Conservation (phyloP, 768 basidiomycete species). For the Mycena epipterygia region DNA sequence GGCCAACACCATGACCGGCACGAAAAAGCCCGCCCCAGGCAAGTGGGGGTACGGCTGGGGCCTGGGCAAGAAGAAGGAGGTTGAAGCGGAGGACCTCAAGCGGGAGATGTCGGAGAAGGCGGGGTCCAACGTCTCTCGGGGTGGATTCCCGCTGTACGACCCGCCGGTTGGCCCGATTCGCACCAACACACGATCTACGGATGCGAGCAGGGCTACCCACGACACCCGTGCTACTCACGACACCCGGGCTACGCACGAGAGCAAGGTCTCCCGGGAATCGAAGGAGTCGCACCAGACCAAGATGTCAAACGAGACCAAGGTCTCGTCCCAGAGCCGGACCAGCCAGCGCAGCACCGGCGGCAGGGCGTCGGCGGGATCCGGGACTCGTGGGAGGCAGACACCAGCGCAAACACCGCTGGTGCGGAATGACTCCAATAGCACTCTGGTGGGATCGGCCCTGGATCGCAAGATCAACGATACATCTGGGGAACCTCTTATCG, state of each 20-base stretch:
- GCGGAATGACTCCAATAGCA: conserved; percentile 77
- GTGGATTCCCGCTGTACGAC: conserved; percentile 54
- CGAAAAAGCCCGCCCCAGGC: conserved; percentile 60
- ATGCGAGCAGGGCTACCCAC: conserved; percentile 46
- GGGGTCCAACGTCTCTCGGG: conserved; percentile 45
- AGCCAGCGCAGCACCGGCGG: conserved; percentile 38
- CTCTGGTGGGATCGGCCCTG: conserved; percentile 80
- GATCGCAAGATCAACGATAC: conserved; percentile 80
- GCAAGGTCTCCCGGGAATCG: conserved; percentile 14
- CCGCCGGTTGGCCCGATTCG: conserved; percentile 50
- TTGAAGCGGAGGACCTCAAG: conserved; percentile 54
- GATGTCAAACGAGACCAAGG: conserved; percentile 48
- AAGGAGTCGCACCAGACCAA: conserved; percentile 40
- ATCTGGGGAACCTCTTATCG: conserved; percentile 65
- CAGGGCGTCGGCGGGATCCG: conserved; percentile 43
- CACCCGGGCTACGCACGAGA: conserved; percentile 18
- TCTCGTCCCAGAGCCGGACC: conserved; percentile 40
- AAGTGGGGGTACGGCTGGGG: conserved; percentile 85
- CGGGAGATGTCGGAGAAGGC: conserved; percentile 46
- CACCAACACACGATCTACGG: conserved; percentile 55
- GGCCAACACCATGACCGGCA: conserved; percentile 69
- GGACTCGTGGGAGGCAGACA: conserved; percentile 45
- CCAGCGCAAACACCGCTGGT: conserved; percentile 55
- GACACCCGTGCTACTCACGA: conserved; percentile 32
- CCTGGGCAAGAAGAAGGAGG: conserved; percentile 66